phyloP scores from a whole-genome alignment of 257 asterid genomes.

The Nyctanthes arbortristis region DNA sequence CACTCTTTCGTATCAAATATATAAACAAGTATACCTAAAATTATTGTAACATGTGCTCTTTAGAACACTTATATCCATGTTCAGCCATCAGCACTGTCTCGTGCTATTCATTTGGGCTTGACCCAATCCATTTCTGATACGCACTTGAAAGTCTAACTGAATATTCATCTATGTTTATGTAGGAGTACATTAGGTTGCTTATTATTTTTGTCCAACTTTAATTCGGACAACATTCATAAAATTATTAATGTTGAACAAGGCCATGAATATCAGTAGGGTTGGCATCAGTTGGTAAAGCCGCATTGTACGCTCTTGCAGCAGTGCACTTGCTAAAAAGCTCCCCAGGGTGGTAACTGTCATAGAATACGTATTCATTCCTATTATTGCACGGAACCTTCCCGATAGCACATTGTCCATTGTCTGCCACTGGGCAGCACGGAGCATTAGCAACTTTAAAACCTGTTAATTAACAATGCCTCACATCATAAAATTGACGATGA shows the following conservation, averaged over 20 bases:
- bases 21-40: too few species aligned
- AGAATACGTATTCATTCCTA: constrained; percentile 28
- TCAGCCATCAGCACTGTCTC: too few species aligned
- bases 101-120: too few species aligned
- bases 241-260: constrained; percentile 27
- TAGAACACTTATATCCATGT: too few species aligned
- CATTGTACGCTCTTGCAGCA: constrained; percentile 31
- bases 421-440: constrained; percentile 36
- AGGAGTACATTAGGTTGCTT: too few species aligned
- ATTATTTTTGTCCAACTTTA: too few species aligned
- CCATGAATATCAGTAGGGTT: constrained; percentile 37
- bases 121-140: too few species aligned
- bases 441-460: constrained; percentile 24
- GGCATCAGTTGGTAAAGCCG: constrained; percentile 27
- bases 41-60: too few species aligned
- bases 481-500: neutral
- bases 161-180: too few species aligned
- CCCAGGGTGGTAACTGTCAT: constrained; percentile 44
- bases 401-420: constrained; percentile 29
- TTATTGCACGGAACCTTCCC: constrained; percentile 31
- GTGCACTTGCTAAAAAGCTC: neutral
- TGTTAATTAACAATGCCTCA: constrained; percentile 11
- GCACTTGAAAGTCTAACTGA: too few species aligned
- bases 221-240: neutral
- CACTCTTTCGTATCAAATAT: too few species aligned